Evolutionary conservation across 1,284 basidiomycete species (phyloP).

Genomic region (Austroboletus novae-zelandiae): DNA sequence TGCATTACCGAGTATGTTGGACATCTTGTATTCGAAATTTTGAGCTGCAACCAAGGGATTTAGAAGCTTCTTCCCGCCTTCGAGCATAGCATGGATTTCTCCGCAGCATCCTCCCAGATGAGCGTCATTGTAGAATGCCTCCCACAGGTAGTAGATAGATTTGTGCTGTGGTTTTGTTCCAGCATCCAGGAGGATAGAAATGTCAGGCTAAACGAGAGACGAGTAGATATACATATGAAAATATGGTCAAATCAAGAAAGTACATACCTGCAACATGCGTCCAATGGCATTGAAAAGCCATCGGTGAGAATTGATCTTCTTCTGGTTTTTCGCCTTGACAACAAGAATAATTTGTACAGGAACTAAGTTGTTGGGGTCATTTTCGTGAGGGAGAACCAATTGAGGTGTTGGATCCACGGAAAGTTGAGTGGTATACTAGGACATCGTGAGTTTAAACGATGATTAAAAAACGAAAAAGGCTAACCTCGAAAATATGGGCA

Average conservation of each 20-base stretch:
- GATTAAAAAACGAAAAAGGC: slow-evolving; percentile 9
- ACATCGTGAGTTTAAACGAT: slow-evolving; percentile 8
- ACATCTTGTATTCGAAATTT: slow-evolving; percentile 99
- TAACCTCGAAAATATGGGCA: slow-evolving; percentile 86
- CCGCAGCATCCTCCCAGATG: slow-evolving; percentile 83
- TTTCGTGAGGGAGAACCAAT: slow-evolving; percentile 85
- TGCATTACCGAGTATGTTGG: slow-evolving; percentile 79
- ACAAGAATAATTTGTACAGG: slow-evolving; percentile 96
- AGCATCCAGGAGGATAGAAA: slow-evolving; percentile 89
- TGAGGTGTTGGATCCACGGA: slow-evolving; percentile 88
- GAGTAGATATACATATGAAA: not conserved
- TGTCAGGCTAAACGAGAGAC: slow-evolving; percentile 66
- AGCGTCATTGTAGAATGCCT: slow-evolving; percentile 79
- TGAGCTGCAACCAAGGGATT: slow-evolving; percentile 95
- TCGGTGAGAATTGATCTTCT: slow-evolving; percentile 96
- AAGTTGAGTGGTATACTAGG: slow-evolving; percentile 85
- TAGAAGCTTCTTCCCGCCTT: slow-evolving; percentile 86
- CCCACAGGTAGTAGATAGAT: slow-evolving; percentile 97
- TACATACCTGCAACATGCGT: slow-evolving; percentile 64
- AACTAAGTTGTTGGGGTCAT: slow-evolving; percentile 88
- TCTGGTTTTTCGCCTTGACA: slow-evolving; percentile 95
- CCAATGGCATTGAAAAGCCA: slow-evolving; percentile 99
- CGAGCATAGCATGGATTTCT: slow-evolving; percentile 94
- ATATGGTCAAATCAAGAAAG: slow-evolving; percentile 6
- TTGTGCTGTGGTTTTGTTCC: slow-evolving; percentile 97